Conservation (phyloP, 495 filamentous ascomycete species). For the Clavariopsis aquatica region DNA sequence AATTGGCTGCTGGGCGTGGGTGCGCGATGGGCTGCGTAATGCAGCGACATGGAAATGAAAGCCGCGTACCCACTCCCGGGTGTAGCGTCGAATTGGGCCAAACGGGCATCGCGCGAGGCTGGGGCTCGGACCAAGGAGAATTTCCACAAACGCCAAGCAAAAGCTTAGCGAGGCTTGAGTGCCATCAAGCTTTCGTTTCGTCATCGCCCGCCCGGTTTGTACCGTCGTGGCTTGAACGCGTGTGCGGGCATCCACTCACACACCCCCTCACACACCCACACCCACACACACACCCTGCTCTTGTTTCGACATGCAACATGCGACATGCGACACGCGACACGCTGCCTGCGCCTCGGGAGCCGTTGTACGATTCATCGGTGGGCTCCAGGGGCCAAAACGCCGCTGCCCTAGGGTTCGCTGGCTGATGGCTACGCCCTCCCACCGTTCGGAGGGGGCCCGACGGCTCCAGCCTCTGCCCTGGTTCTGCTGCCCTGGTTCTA, state of each 20-base stretch:
- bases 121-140: no score
- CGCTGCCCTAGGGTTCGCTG: background rate
- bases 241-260: background rate
- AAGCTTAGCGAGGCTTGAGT: conserved; percentile 25
- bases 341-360: background rate
- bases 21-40: background rate
- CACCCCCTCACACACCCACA: no score
- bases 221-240: background rate
- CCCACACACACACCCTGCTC: background rate
- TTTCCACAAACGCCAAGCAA: background rate
- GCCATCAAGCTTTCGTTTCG: conserved; percentile 14
- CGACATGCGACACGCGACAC: no score
- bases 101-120: background rate
- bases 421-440: background rate
- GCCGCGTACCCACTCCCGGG: background rate
- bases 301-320: background rate
- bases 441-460: background rate
- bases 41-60: conserved; percentile 3
- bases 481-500: no score
- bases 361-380: no score
- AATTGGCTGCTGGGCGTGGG: background rate
- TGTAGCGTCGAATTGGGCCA: background rate
- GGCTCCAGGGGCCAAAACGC: no score
- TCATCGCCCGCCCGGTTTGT: background rate
- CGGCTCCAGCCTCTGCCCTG: background rate